These are phyloP conservation scores for Ophiorrhiza pumila DNA, from an alignment of 257 asterid genomes.

Conservation along the genomic window DNA sequence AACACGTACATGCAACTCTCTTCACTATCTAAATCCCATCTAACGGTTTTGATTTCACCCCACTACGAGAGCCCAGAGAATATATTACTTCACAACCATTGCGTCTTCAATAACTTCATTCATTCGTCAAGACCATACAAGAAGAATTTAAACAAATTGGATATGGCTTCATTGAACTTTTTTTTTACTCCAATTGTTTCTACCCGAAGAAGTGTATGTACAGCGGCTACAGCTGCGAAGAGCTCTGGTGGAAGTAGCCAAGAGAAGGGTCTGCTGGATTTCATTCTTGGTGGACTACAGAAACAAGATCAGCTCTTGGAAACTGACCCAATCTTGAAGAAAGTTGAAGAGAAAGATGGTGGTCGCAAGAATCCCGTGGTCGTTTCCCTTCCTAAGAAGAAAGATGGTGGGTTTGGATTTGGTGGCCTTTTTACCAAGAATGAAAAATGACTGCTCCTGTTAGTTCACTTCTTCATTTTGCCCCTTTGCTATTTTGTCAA, in stretches of 20 bases:
- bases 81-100: slow-evolving; percentile 9
- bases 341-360: slow-evolving; percentile 51
- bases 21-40: slow-evolving; percentile 29
- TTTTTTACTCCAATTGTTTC: slow-evolving; percentile 47
- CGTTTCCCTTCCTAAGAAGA: slow-evolving; percentile 45
- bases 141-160: slow-evolving; percentile 2
- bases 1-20: slow-evolving; percentile 38
- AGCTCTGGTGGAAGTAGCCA: slow-evolving; percentile 51
- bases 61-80: neutral
- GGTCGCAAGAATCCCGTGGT: slow-evolving; percentile 38
- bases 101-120: neutral
- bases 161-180: slow-evolving; percentile 71
- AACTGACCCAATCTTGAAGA: slow-evolving; percentile 77
- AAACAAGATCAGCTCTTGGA: slow-evolving; percentile 82
- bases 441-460: slow-evolving; percentile 18
- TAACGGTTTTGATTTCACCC: slow-evolving; percentile 13
- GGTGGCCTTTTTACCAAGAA: slow-evolving; percentile 72
- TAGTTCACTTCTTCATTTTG: neutral
- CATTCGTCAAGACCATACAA: slow-evolving; percentile 8
- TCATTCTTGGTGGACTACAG: slow-evolving; percentile 47
- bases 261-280: slow-evolving; percentile 78
- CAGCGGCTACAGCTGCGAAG: slow-evolving; percentile 66
- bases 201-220: slow-evolving; percentile 51
- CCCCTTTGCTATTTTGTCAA: slow-evolving; percentile 1
- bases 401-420: slow-evolving; percentile 39